These are phyloP conservation scores for Mycena amicta DNA, from an alignment of 768 basidiomycete genomes.

Conservation along the genomic window DNA sequence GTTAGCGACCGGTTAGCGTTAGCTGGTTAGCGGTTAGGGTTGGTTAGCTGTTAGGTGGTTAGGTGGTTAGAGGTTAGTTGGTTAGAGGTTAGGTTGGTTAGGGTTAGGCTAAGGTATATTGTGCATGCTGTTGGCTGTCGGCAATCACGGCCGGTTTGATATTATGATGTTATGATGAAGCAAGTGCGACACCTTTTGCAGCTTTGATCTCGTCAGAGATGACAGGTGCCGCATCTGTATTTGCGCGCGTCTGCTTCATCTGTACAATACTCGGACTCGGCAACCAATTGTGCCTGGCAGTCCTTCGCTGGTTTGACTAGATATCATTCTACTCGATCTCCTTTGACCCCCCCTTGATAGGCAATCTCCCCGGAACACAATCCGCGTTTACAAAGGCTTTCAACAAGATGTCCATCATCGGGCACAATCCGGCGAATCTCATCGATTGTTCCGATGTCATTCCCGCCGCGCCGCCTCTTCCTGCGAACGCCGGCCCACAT, in stretches of 20 bases:
- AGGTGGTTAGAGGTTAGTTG: too few relatives aligned
- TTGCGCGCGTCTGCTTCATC: neutral
- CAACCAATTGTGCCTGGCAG: constrained; percentile 29
- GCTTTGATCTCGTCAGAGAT: neutral
- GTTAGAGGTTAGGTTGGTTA: too few relatives aligned
- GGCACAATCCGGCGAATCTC: constrained; percentile 16
- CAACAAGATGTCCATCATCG: constrained; percentile 23
- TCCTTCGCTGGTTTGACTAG: constrained; percentile 24
- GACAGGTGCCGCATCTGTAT: neutral
- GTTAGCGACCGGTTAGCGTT: too few relatives aligned
- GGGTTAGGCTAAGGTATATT: too few relatives aligned
- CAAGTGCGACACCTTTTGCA: constrained; percentile 8
- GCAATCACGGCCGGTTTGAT: too few relatives aligned
- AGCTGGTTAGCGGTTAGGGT: too few relatives aligned
- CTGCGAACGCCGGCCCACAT: constrained; percentile 20
- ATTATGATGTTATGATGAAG: constrained; percentile 1
- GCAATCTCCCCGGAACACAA: constrained; percentile 23
- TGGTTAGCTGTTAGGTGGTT: too few relatives aligned
- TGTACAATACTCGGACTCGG: constrained; percentile 24
- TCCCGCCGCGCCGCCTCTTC: constrained; percentile 25
- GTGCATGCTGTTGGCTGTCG: too few relatives aligned
- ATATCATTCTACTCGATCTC: constrained; percentile 16
- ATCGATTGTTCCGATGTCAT: constrained; percentile 26
- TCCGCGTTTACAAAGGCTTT: constrained; percentile 22
- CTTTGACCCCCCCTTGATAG: constrained; percentile 32